phyloP scores from a whole-genome alignment of 306 rosid species.

The Fragaria nilgerrensis region DNA sequence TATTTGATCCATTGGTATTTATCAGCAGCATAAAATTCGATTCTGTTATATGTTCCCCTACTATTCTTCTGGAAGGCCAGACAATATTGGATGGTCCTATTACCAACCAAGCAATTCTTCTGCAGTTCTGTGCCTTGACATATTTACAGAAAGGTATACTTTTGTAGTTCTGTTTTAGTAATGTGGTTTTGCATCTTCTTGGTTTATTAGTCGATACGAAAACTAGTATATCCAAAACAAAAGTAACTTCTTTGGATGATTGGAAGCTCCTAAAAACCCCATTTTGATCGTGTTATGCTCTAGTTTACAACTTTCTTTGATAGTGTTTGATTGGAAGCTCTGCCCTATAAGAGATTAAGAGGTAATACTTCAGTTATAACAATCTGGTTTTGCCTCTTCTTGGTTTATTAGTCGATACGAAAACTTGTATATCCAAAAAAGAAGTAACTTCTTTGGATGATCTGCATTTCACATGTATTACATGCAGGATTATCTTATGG shows the following conservation, averaged over 20 bases:
- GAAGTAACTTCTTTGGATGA: neutral
- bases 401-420: no score
- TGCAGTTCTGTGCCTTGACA: no score
- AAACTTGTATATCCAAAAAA: no score
- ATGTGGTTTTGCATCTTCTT: neutral
- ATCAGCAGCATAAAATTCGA: neutral
- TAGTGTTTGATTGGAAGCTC: no score
- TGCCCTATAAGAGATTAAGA: no score
- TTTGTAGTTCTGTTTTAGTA: no score
- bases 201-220: neutral
- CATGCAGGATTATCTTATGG: neutral
- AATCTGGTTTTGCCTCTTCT: no score
- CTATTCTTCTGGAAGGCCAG: neutral
- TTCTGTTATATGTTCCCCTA: neutral
- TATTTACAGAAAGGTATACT: neutral
- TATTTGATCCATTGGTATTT: neutral
- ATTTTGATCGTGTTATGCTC: no score
- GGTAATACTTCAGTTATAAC: no score
- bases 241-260: neutral
- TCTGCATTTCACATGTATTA: neutral
- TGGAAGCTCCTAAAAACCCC: no score
- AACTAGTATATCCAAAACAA: neutral
- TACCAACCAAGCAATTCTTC: neutral
- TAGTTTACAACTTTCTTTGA: no score
- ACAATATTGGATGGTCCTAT: neutral